Base-by-base conservation (phyloP, 768 basidiomycete genomes). In the Naganishia kalamii region DNA sequence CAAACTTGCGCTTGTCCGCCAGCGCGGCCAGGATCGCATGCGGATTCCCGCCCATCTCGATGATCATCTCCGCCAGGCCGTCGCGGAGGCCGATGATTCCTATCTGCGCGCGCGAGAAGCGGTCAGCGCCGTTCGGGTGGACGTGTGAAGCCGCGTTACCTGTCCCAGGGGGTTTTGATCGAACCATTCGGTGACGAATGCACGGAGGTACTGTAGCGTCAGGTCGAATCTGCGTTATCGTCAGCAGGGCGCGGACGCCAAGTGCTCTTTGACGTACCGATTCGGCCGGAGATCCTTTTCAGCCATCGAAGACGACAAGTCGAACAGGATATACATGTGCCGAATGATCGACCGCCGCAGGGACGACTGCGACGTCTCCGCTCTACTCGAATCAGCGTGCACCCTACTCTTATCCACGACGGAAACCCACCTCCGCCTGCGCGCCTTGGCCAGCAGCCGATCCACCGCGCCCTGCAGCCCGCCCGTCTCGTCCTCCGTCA, bases 131-230 rank as follows among this genome's bases (percentile, higher is more conserved):
- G 32, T 15, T 37, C 10, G 49, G 21, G 3, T 10, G 3, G 27
- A 23, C 17, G 10, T 19, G 23, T 3, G n/a, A 41, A 25, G 29
- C 19, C 1, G 15, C 62, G 69, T 52, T 30, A 72, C 71, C 63
- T 98, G 96, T 23, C 94, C 93, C 13, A 99, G 82, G 0, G 96
- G 96, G 73, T 99, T 99, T 80, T 98, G 96, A 79, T 99, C 96
- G 77, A 98, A 99, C 93, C 94, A 99, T 76, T 99, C 96, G 7
- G 84, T 81, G 30, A 98, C 83, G 70, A 98, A 99, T 71, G 90
- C 90, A 65, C 92, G 84, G 15, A 92, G 85, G 75, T 93, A 94
- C 72, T 92, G 87, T 47, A 98, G 80, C 71, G 87, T 88, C 33
- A 99, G 78, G 74, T 96, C 93, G 70, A 94, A 93, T 63, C 96